Conservation (phyloP, 2,329 filamentous ascomycete genomes). For the Neofusicoccum sp. region DNA sequence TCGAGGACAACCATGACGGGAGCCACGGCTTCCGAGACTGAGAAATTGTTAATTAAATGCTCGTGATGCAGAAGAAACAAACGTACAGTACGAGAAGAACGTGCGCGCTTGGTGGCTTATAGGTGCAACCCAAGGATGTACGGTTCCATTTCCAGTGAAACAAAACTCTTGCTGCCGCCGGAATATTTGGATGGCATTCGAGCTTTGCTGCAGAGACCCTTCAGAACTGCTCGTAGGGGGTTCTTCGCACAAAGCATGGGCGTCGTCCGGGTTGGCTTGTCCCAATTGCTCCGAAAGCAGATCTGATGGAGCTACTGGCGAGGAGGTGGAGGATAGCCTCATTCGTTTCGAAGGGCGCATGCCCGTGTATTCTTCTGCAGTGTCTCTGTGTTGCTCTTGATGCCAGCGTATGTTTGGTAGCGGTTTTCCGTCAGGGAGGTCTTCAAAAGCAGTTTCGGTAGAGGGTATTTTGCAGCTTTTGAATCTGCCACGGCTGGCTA, state of each 20-base stretch:
- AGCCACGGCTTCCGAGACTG: slow-evolving; percentile 39
- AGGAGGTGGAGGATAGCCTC: neutral
- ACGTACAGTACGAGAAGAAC: slow-evolving; percentile 38
- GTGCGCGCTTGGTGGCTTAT: slow-evolving; percentile 32
- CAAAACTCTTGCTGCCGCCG: too few species aligned
- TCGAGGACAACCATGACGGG: slow-evolving; percentile 44
- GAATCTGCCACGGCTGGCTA: slow-evolving; percentile 25
- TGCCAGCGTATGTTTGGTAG: neutral
- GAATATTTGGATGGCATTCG: too few species aligned
- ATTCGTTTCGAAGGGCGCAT: neutral
- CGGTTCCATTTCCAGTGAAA: neutral
- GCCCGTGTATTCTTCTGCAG: neutral
- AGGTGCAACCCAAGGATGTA: slow-evolving; percentile 28
- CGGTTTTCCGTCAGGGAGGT: neutral
- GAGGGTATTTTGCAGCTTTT: slow-evolving; percentile 23
- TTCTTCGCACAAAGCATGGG: too few species aligned
- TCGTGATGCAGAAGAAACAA: neutral
- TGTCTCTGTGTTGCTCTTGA: neutral
- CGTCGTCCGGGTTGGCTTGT: too few species aligned
- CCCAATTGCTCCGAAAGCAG: too few species aligned
- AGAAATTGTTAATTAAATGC: neutral
- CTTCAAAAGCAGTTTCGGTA: neutral
- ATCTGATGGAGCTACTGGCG: neutral
- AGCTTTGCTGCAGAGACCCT: too few species aligned
- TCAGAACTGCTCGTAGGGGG: too few species aligned